A percentile compares a stretch with the other conserved stretches of the same genome.
phyloP scores from a whole-genome alignment of 805 yeast species.

The Danielia oregonensis region DNA sequence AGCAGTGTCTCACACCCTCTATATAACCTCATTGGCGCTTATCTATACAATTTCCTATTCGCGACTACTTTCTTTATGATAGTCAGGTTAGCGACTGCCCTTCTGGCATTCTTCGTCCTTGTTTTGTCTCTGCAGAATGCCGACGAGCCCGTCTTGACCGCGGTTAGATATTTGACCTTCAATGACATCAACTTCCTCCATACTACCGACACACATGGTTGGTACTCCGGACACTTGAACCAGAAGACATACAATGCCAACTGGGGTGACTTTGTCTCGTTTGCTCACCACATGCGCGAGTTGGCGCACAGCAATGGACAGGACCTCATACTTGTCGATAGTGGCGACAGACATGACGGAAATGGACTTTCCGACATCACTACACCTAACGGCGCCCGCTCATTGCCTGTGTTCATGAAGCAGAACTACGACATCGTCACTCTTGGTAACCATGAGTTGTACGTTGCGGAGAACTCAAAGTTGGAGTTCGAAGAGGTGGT shows the following conservation, averaged over 20 bases:
- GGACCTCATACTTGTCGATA: slow-evolving; percentile 74
- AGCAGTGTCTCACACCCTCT: too few species aligned
- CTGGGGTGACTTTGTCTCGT: slow-evolving; percentile 89
- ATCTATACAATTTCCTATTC: background rate
- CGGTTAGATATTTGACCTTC: slow-evolving; percentile 3
- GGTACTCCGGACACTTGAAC: slow-evolving; percentile 87
- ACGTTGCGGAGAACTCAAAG: slow-evolving; percentile 56
- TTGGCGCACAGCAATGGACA: slow-evolving; percentile 43
- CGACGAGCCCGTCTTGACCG: too few species aligned
- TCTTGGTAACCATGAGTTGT: slow-evolving; percentile 89
- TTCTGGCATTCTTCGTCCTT: too few species aligned
- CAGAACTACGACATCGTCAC: slow-evolving; percentile 76
- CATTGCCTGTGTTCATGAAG: slow-evolving; percentile 59
- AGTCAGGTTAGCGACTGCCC: too few species aligned
- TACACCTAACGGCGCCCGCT: slow-evolving; percentile 59
- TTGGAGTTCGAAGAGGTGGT: slow-evolving; percentile 64
- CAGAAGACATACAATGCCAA: slow-evolving; percentile 77
- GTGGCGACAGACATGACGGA: slow-evolving; percentile 95
- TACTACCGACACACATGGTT: slow-evolving; percentile 96
- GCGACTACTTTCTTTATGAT: background rate
- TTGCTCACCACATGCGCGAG: slow-evolving; percentile 48
- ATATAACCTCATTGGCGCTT: too few species aligned
- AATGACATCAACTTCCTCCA: slow-evolving; percentile 78
- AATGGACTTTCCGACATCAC: slow-evolving; percentile 86
- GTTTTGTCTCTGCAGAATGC: too few species aligned